phyloP scores from a whole-genome alignment of 805 yeast species.

The Zygosaccharomyces lentus region DNA sequence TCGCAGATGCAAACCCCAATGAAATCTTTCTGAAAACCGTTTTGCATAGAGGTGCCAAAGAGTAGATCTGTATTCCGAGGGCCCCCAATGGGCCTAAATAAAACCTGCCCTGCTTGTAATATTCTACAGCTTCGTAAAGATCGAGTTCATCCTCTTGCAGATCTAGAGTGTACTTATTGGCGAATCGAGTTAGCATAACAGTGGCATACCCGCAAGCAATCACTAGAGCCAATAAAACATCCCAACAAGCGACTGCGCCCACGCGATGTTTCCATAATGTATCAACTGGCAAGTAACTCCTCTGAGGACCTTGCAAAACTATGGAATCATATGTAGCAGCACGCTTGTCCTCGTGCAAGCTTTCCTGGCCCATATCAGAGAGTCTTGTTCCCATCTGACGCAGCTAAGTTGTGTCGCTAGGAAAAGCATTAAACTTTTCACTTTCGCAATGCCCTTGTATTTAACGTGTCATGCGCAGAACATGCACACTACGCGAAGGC shows the following conservation, averaged over 20 bases:
- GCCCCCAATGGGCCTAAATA: slow-evolving; percentile 20
- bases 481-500: too few relatives aligned
- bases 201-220: slow-evolving; percentile 4
- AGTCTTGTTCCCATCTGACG: neutral
- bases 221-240: slow-evolving; percentile 5
- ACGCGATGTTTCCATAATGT: slow-evolving; percentile 9
- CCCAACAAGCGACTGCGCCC: slow-evolving; percentile 14
- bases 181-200: slow-evolving; percentile 1
- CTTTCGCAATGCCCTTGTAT: neutral
- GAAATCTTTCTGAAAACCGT: slow-evolving; percentile 14
- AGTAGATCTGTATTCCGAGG: slow-evolving; percentile 24
- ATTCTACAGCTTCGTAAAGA: slow-evolving; percentile 8
- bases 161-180: neutral
- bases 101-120: slow-evolving; percentile 17
- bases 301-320: slow-evolving; percentile 13
- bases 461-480: neutral
- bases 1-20: slow-evolving; percentile 12
- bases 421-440: neutral
- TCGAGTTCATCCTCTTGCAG: slow-evolving; percentile 13
- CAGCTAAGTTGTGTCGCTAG: neutral
- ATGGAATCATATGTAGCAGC: neutral
- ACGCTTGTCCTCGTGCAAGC: neutral
- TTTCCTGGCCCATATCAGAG: neutral
- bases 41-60: slow-evolving; percentile 9
- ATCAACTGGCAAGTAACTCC: slow-evolving; percentile 15